These are phyloP conservation scores for Tricholoma hemisulphureum DNA, from an alignment of 768 basidiomycete genomes.

Conservation along the genomic window DNA sequence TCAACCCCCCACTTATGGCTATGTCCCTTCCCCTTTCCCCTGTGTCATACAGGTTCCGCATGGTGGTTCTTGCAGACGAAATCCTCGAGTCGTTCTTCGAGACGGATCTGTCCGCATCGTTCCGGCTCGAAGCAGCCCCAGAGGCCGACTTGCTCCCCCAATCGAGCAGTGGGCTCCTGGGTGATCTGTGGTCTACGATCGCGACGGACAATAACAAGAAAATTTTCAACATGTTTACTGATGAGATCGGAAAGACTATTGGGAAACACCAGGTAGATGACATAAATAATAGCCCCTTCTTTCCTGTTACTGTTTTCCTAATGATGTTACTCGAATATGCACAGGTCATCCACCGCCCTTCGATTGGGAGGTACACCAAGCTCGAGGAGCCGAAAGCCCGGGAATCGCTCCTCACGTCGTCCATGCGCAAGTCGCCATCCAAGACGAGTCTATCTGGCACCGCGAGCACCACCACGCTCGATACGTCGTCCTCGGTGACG, in stretches of 20 bases:
- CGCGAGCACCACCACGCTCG: slow-evolving; percentile 33
- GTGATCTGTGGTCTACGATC: slow-evolving; percentile 87
- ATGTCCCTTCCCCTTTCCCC: no score
- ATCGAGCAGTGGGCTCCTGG: slow-evolving; percentile 60
- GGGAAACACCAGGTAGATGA: slow-evolving; percentile 94
- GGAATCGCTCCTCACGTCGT: slow-evolving; percentile 78
- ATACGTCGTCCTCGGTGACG: slow-evolving; percentile 43
- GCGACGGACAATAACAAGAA: slow-evolving; percentile 91
- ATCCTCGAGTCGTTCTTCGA: slow-evolving; percentile 97
- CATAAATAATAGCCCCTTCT: no score
- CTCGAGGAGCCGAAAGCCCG: slow-evolving; percentile 86
- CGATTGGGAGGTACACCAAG: slow-evolving; percentile 82
- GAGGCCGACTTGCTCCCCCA: slow-evolving; percentile 59
- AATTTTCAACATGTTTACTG: slow-evolving; percentile 92
- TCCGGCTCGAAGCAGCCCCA: slow-evolving; percentile 70
- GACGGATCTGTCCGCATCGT: slow-evolving; percentile 84
- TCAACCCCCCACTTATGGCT: neutral
- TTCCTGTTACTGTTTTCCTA: no score
- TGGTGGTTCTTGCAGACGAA: slow-evolving; percentile 98
- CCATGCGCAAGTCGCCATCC: slow-evolving; percentile 58
- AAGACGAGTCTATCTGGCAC: slow-evolving; percentile 52
- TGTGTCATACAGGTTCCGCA: slow-evolving; percentile 89
- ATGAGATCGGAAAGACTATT: slow-evolving; percentile 92
- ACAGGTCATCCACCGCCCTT: slow-evolving; percentile 72
- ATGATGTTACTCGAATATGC: no score